These are phyloP conservation scores for Jamesozyma hellenica DNA, from an alignment of 805 yeast species.

Conservation along the genomic window DNA sequence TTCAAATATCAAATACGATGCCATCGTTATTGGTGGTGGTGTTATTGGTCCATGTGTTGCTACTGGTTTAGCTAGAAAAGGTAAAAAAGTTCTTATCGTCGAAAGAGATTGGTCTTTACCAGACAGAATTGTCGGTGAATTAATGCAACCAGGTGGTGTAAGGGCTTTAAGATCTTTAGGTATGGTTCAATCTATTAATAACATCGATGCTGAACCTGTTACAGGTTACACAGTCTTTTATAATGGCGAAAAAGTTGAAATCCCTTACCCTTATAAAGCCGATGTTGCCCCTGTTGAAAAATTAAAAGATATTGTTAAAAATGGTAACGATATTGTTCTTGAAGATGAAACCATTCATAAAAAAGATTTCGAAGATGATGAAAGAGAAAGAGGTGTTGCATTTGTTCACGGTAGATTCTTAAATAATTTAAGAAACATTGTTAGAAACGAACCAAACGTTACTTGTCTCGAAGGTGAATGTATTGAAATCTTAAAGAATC, in stretches of 20 bases:
- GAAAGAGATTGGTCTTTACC: slow-evolving; percentile 92
- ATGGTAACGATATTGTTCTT: slow-evolving; percentile 46
- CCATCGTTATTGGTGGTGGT: slow-evolving; percentile 95
- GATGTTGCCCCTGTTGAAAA: slow-evolving; percentile 37
- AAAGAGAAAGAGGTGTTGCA: slow-evolving; percentile 61
- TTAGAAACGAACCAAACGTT: slow-evolving; percentile 59
- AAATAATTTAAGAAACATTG: slow-evolving; percentile 63
- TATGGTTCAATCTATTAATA: slow-evolving; percentile 47
- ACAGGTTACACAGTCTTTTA: slow-evolving; percentile 74
- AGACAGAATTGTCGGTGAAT: slow-evolving; percentile 93
- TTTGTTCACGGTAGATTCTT: slow-evolving; percentile 91
- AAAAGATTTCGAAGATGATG: slow-evolving; percentile 48
- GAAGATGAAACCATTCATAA: slow-evolving; percentile 42
- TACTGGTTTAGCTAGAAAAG: slow-evolving; percentile 80
- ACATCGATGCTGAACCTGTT: slow-evolving; percentile 57
- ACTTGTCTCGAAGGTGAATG: slow-evolving; percentile 78
- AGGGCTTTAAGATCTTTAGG: slow-evolving; percentile 75
- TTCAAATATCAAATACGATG: slow-evolving; percentile 46
- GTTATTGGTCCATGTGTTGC: slow-evolving; percentile 93
- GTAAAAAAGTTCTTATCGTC: slow-evolving; percentile 60
- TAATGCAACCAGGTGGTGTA: slow-evolving; percentile 95
- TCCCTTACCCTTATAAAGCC: slow-evolving; percentile 66
- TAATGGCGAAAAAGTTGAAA: slow-evolving; percentile 43
- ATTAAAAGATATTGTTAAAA: slow-evolving; percentile 45
- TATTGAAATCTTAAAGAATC: slow-evolving; percentile 49